Percentiles rank a stretch among this genome's conserved stretches.
Evolutionary conservation across 1,139 yeast species (phyloP).

Genomic region (Suhomyces panamericanus): DNA sequence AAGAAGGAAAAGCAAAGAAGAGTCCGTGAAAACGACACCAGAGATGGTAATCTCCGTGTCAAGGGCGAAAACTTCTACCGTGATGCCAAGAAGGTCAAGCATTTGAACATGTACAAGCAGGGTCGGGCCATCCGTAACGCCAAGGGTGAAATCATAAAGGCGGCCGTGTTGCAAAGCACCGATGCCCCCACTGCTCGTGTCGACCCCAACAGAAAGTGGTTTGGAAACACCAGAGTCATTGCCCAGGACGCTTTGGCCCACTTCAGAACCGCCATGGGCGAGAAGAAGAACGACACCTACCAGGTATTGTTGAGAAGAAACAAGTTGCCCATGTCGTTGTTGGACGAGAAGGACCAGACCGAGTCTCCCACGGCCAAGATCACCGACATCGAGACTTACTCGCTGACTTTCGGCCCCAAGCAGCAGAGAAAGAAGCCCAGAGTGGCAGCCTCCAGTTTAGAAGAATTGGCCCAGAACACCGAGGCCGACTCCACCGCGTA

Average conservation of each 20-base stretch:
- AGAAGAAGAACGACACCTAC: conserved; percentile 79
- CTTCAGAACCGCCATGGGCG: conserved; percentile 93
- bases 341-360: conserved; percentile 77
- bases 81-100: conserved; percentile 91
- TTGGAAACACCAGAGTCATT: conserved; percentile 94
- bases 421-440: conserved; percentile 92
- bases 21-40: conserved; percentile 73
- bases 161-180: conserved; percentile 85
- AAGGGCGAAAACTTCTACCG: conserved; percentile 97
- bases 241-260: conserved; percentile 95
- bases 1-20: conserved; percentile 91
- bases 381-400: conserved; percentile 83
- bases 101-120: conserved; percentile 86
- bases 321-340: conserved; percentile 91
- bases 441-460: conserved; percentile 71
- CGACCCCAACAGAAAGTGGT: conserved; percentile 96
- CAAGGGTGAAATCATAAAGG: conserved; percentile 80
- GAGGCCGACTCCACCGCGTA: conserved; percentile 58
- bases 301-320: conserved; percentile 86
- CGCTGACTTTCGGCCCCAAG: conserved; percentile 88
- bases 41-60: conserved; percentile 89
- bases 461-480: conserved; percentile 71
- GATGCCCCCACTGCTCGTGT: conserved; percentile 91
- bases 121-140: conserved; percentile 88
- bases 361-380: conserved; percentile 79